Evolutionary conservation across 2,329 filamentous ascomycete genomes (phyloP), one percentile per base, ranked within the genome.

Genomic region (Stenocarpella maydis): DNA sequence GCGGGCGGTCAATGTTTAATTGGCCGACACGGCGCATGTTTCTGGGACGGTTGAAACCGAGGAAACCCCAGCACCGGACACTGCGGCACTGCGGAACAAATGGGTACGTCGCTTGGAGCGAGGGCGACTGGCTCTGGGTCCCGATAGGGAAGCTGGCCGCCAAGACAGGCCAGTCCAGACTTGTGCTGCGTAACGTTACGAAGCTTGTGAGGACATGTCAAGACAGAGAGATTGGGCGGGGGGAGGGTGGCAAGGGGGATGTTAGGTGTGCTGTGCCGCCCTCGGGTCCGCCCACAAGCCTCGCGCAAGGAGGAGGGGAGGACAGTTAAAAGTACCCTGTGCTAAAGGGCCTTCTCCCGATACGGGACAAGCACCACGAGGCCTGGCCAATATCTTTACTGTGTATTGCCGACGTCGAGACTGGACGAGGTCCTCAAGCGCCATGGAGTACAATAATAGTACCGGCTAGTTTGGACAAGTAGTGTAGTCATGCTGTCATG

Each of bases 11-110:
- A 37, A 63, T 37, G 26, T n/a, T n/a, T 67, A 71, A 71, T 71
- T 64, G 50, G 72, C 70, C 71, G 72, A 60, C 37, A 47, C 24
- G 52, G 72, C 71, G 65, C 49, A 28, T 12, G 12, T 14, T 17
- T 55, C 9, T 37, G 31, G 31, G 52, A 31, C 52, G 31, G n/a
- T 49, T 37, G 52, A 24, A 54, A 54, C n/a, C n/a, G n/a, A n/a
- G n/a, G n/a, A n/a, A n/a, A n/a, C n/a, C n/a, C n/a, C 17, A 41
- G 37, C 54, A 12, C 9, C 28, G 17, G 9, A 39, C 31, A 17
- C 24, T 9, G 15, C 24, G 28, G 37, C 37, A 43, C 54, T n/a
- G 52, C 31, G 55, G 41, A 47, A 21, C 55, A 47, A 47, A 17
- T 47, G n/a, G 39, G 41, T 34, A 47, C 47, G 26, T 34, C 12